Base-by-base conservation (phyloP, 495 filamentous ascomycete genomes). In the Hypoxylon cercidicola region DNA sequence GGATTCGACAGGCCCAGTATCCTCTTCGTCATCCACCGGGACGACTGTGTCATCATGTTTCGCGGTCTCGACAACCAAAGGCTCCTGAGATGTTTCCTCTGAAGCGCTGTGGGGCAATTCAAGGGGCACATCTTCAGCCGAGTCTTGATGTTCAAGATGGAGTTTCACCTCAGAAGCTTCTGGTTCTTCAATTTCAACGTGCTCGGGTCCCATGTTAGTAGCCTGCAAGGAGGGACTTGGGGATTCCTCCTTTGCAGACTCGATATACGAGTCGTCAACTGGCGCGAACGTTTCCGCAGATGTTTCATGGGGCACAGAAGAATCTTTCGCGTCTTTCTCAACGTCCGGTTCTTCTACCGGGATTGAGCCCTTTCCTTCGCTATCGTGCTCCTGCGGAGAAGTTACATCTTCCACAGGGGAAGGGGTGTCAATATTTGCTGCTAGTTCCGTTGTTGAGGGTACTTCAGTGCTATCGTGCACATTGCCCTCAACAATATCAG, bases 41-140 rank as follows among this genome's bases (percentile, higher is more conserved):
- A 10, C 23, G 5, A 15, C 19, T 44, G 3, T 19, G 12, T 46
- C 44, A 25, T 23, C 44, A 13, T 23, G 2, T 46, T 12, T 25
- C 21, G 20, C 18, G 21, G 18, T 25, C 20, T 66, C 48, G 20
- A 35, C n/a, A 55, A 23, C 46, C 13, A 56, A 35, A 58, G 58
- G 15, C 32, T 69, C 57, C 13, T 19, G 21, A 0, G 20, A 4
- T 46, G n/a, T 46, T 28, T 51, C 48, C 35, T 21, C 48, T 12
- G 9, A 12, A 10, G 11, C 9, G 9, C 23, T 39, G 48, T 9
- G 13, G 35, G 18, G 13, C 4, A 30, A 21, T 1, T 39, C 48
- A n/a, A 16, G 16, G 3, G 28, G 15, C 11, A 13, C 35, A 7
- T 39, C 48, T 51, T 21, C 16, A 18, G 18, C 10, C 13, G 13